Evolutionary conservation across 306 rosid species (phyloP), one percentile per base, ranked within the genome.

Genomic region (Rosa multiflora): DNA sequence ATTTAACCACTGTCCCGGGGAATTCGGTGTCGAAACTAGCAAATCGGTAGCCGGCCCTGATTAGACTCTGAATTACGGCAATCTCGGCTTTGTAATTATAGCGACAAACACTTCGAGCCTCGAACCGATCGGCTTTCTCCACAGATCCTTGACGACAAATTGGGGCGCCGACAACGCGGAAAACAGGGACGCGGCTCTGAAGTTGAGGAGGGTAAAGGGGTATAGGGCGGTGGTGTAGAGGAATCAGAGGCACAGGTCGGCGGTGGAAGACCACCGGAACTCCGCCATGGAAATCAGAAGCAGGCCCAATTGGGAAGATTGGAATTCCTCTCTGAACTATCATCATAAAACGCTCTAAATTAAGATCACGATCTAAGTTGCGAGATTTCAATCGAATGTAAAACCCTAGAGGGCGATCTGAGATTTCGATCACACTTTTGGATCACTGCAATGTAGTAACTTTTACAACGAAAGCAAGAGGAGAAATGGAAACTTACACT

Each of bases 11-110:
- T 1, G 32, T 39, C 13, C 79, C 85, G 0, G 85, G 72, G 6
- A 78, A 77, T 11, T 78, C 85, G 1, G 64, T 82, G 48, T 77
- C 82, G 0, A 82, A 20, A 6, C 67, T 61, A 10, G 67, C 67
- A 0, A 61, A 29, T 5, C 17, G 15, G 10, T 23, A 61, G 8
- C 67, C 67, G 8, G 5, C 26, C 17, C 8, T 12, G 2, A 61
- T 61, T 6, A 61, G 18, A 4, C 7, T 61, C 8, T 4, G 7
- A 0, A 61, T 61, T 1, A 61, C 5, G 6, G 37, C 39, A 1
- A 61, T 14, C 3, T 61, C 67, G 39, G 67, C 37, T 26, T 61
- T 26, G 18, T 26, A 39, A 61, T 61, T 61, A 12, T 23, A 61
- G 5, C 67, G 67, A 11, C 67, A 61, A 1, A 61, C 67, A 1